Conservation (phyloP, 306 rosid species). For the Castanospermum australe region DNA sequence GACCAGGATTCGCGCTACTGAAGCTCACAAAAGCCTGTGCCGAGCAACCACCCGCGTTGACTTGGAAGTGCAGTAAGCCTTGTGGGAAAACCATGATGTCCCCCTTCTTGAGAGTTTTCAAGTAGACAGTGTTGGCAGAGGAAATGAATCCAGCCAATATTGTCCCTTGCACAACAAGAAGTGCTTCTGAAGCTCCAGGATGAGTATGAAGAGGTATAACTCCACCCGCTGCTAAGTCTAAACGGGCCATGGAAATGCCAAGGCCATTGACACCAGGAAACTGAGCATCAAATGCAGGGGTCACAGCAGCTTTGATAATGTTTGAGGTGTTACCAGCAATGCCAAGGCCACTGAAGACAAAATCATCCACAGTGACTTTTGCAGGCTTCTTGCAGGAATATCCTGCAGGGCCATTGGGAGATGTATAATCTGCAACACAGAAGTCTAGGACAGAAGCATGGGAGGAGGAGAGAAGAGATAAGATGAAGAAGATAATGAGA, state of each 20-base stretch:
- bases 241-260: conserved; percentile 60
- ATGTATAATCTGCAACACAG: conserved; percentile 67
- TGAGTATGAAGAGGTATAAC: conserved; percentile 84
- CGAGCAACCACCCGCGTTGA: conserved; percentile 34
- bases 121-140: conserved; percentile 54
- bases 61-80: conserved; percentile 75
- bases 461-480: conserved; percentile 41
- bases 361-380: conserved; percentile 55
- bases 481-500: conserved; percentile 37
- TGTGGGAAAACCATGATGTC: conserved; percentile 83
- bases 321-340: conserved; percentile 69
- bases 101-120: conserved; percentile 58
- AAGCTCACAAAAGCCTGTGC: conserved; percentile 52
- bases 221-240: conserved; percentile 61
- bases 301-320: conserved; percentile 66
- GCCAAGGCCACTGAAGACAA: conserved; percentile 56
- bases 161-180: conserved; percentile 47
- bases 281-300: conserved; percentile 64
- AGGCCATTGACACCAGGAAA: conserved; percentile 77
- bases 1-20: conserved; percentile 75
- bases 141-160: conserved; percentile 67
- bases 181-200: conserved; percentile 62
- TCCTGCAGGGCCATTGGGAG: conserved; percentile 63
- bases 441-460: conserved; percentile 71
- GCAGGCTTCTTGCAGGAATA: conserved; percentile 63